A percentile compares a stretch with the other conserved stretches of the same genome.
phyloP scores from a whole-genome alignment of 352 stramenopile species.

The Phytophthora tentaculata region DNA sequence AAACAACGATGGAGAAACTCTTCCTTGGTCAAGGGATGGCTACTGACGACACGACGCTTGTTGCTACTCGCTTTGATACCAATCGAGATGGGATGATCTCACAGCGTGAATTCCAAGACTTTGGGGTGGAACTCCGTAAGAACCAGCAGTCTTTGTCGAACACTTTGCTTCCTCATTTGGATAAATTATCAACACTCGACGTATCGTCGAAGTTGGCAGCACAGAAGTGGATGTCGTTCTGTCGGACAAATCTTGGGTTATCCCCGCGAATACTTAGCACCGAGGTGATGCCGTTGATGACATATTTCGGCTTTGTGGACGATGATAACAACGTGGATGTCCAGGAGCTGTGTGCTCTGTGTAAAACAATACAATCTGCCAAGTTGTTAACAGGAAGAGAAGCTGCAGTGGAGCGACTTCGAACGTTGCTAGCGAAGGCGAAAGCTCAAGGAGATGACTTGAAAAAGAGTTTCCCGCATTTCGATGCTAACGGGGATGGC shows the following conservation, averaged over 20 bases:
- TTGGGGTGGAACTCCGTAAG: constrained; percentile 47
- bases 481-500: constrained; percentile 69
- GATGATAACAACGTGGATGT: constrained; percentile 35
- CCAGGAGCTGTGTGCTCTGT: constrained; percentile 35
- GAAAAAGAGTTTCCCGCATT: constrained; percentile 62
- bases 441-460: constrained; percentile 54
- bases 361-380: constrained; percentile 16
- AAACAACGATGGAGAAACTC: constrained; percentile 54
- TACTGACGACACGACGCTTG: constrained; percentile 41
- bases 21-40: constrained; percentile 47
- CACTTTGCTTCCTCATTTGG: constrained; percentile 37
- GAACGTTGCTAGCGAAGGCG: constrained; percentile 39
- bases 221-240: constrained; percentile 46
- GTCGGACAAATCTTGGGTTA: constrained; percentile 39
- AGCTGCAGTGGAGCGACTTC: constrained; percentile 18
- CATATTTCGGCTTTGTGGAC: constrained; percentile 38
- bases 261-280: constrained; percentile 23
- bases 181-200: constrained; percentile 18
- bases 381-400: constrained; percentile 8
- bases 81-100: constrained; percentile 70
- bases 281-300: constrained; percentile 28
- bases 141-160: constrained; percentile 35
- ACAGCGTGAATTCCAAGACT: constrained; percentile 64
- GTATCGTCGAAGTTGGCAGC: constrained; percentile 17
- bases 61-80: constrained; percentile 58